phyloP scores from a whole-genome alignment of 352 stramenopile species.

The Elongisporangium anandrum region DNA sequence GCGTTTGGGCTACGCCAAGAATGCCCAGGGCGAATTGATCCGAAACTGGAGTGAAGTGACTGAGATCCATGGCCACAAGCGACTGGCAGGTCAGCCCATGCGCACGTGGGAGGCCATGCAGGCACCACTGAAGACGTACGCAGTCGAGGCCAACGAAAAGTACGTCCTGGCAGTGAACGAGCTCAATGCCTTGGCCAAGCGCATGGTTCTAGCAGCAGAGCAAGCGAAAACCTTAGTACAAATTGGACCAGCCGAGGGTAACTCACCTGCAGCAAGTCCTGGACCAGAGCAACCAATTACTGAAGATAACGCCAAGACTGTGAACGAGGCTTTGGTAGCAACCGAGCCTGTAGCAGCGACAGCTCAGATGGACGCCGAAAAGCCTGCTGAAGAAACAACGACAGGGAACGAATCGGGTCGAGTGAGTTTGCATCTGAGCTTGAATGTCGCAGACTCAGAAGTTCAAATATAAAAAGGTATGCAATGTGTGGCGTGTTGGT shows the following conservation, averaged over 20 bases:
- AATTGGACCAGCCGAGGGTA: neutral
- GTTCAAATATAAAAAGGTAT: too few species aligned
- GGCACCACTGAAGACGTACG: constrained; percentile 66
- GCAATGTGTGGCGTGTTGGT: too few species aligned
- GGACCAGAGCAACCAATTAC: neutral
- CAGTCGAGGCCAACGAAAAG: constrained; percentile 64
- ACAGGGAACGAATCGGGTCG: neutral
- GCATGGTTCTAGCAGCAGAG: constrained; percentile 5
- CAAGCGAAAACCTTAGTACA: constrained; percentile 8
- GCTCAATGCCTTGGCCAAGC: constrained; percentile 34
- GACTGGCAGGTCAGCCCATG: constrained; percentile 38
- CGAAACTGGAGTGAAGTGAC: constrained; percentile 61
- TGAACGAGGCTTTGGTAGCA: constrained; percentile 8
- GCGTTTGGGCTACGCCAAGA: constrained; percentile 56
- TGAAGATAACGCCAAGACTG: neutral
- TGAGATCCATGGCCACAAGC: constrained; percentile 33
- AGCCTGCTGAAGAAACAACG: neutral
- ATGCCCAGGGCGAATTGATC: constrained; percentile 42
- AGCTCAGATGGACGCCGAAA: neutral
- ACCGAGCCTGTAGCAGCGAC: constrained; percentile 9
- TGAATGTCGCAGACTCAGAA: neutral
- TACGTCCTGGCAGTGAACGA: constrained; percentile 50
- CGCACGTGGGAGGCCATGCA: constrained; percentile 70
- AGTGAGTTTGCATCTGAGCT: neutral
- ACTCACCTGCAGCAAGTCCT: neutral